Conservation (phyloP, 805 yeast species). For the Cyberlindnera bimundalis region DNA sequence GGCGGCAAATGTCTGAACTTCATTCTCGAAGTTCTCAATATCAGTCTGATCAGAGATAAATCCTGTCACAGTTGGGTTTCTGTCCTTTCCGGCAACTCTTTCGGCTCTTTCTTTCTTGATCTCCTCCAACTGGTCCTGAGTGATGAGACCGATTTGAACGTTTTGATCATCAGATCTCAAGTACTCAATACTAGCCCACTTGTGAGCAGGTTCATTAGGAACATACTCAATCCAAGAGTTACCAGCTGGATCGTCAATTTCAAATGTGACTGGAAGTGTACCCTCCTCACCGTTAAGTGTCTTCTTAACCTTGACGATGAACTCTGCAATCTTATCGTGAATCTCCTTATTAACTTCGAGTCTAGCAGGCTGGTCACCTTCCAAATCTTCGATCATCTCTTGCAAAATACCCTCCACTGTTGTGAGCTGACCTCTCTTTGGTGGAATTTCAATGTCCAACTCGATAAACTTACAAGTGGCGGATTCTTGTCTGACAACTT, state of each 20-base stretch:
- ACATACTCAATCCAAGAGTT: conserved; percentile 92
- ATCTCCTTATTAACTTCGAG: conserved; percentile 69
- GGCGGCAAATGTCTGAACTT: conserved; percentile 90
- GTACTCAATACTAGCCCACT: conserved; percentile 85
- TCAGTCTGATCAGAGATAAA: conserved; percentile 70
- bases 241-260: conserved; percentile 91
- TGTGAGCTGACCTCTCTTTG: conserved; percentile 89
- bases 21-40: conserved; percentile 81
- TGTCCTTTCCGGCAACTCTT: conserved; percentile 23
- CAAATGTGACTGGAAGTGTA: conserved; percentile 71
- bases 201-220: conserved; percentile 85
- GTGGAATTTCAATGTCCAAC: conserved; percentile 91
- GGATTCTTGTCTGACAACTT: conserved; percentile 86
- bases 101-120: conserved; percentile 25
- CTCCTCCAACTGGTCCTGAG: conserved; percentile 51
- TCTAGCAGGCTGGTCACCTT: conserved; percentile 78
- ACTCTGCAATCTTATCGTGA: conserved; percentile 68
- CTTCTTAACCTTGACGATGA: conserved; percentile 57
- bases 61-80: conserved; percentile 46
- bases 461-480: conserved; percentile 78
- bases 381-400: conserved; percentile 81
- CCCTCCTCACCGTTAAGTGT: conserved; percentile 64
- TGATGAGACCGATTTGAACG: conserved; percentile 74
- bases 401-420: conserved; percentile 84
- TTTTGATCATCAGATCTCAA: conserved; percentile 85